These are phyloP conservation scores for Penicillium bialowiezense DNA, from an alignment of 495 filamentous ascomycete genomes.

Conservation along the genomic window DNA sequence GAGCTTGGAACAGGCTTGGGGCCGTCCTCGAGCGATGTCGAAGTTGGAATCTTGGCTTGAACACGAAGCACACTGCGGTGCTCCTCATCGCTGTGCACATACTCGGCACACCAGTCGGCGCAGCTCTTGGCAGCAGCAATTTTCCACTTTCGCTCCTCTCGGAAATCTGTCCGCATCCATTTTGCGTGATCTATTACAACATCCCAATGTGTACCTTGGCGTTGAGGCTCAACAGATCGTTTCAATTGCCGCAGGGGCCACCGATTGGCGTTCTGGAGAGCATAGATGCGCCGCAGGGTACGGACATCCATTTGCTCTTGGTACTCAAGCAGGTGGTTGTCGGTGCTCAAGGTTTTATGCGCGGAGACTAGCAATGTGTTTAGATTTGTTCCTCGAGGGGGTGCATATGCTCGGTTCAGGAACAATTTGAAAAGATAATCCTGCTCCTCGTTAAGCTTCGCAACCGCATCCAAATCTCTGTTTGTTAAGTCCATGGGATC, in stretches of 20 bases:
- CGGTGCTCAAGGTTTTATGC: slow-evolving; percentile 77
- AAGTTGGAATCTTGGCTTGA: slow-evolving; percentile 42
- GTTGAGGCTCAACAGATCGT: slow-evolving; percentile 70
- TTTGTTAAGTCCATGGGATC: slow-evolving; percentile 35
- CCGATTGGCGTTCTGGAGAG: slow-evolving; percentile 80
- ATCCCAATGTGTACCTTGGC: slow-evolving; percentile 77
- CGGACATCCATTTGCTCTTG: slow-evolving; percentile 81
- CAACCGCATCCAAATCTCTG: slow-evolving; percentile 47
- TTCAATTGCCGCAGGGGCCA: slow-evolving; percentile 90
- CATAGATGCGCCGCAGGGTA: slow-evolving; percentile 78
- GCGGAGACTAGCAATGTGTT: slow-evolving; percentile 68
- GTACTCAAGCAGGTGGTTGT: slow-evolving; percentile 70
- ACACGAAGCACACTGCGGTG: slow-evolving; percentile 66
- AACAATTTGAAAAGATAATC: slow-evolving; percentile 87
- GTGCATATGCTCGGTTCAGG: slow-evolving; percentile 61
- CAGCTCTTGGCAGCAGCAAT: slow-evolving; percentile 71
- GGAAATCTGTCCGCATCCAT: slow-evolving; percentile 96
- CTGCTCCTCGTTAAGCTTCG: slow-evolving; percentile 50
- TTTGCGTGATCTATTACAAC: slow-evolving; percentile 85
- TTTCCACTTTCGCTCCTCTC: slow-evolving; percentile 93
- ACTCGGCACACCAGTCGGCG: slow-evolving; percentile 78
- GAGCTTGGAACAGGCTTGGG: slow-evolving; percentile 21
- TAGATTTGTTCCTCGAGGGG: slow-evolving; percentile 57
- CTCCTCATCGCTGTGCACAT: slow-evolving; percentile 59
- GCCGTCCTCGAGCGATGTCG: slow-evolving; percentile 14